Percentiles rank a stretch among this genome's conserved stretches.
Conservation (phyloP, 305 asterid species). For the Rubia occidens region DNA sequence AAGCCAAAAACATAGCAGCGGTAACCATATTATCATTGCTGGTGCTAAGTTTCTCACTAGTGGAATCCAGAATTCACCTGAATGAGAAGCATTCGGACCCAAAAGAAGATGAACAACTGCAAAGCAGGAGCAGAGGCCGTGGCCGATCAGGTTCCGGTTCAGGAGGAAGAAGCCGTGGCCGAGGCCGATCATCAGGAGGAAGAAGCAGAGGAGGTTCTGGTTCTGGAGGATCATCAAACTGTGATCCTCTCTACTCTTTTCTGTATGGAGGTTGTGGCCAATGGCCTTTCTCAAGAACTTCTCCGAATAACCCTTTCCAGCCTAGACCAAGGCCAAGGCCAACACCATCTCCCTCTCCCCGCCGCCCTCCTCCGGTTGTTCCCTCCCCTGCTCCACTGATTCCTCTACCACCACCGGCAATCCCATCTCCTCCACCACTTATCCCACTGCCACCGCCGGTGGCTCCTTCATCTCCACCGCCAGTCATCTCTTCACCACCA, state of each 20-base stretch:
- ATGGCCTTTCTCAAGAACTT: slow-evolving; percentile 53
- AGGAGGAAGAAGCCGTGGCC: slow-evolving; percentile 11
- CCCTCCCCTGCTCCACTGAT: slow-evolving; percentile 19
- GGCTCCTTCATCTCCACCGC: slow-evolving; percentile 14
- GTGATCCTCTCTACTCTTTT: slow-evolving; percentile 54
- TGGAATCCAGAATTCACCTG: slow-evolving; percentile 22
- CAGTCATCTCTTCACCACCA: slow-evolving; percentile 26
- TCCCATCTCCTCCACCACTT: slow-evolving; percentile 18
- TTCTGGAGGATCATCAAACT: slow-evolving; percentile 29
- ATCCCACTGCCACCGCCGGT: slow-evolving; percentile 21
- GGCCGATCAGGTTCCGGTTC: not conserved
- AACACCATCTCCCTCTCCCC: slow-evolving; percentile 18
- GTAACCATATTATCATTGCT: slow-evolving; percentile 25
- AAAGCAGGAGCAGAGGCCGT: slow-evolving; percentile 16
- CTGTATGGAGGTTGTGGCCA: slow-evolving; percentile 57
- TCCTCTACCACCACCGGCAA: slow-evolving; percentile 13
- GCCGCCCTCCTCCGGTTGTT: slow-evolving; percentile 22
- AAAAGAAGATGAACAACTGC: slow-evolving; percentile 21
- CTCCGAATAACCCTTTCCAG: slow-evolving; percentile 47
- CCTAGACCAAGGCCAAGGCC: slow-evolving; percentile 14
- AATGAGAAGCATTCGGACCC: not conserved
- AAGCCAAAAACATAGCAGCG: slow-evolving; percentile 3
- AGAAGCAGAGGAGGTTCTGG: slow-evolving; percentile 31
- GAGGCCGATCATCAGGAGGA: slow-evolving; percentile 27
- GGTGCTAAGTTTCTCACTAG: slow-evolving; percentile 28